These are phyloP conservation scores for Pistacia atlantica DNA, from an alignment of 345 rosid species.

Conservation along the genomic window DNA sequence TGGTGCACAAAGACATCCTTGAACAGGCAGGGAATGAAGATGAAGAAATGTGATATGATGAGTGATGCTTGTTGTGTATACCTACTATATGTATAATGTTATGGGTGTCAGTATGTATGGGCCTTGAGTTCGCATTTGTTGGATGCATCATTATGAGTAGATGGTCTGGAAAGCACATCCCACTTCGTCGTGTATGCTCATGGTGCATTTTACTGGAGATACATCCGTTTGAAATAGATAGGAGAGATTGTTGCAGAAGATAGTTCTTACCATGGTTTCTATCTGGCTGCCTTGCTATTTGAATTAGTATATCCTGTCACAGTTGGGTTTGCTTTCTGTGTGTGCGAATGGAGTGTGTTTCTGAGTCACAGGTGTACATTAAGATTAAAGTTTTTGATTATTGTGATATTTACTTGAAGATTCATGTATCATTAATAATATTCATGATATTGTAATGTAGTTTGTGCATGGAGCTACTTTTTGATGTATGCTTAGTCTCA, in stretches of 20 bases:
- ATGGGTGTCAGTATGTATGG: slow-evolving; percentile 11
- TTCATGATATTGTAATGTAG: background rate
- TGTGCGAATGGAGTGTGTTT: slow-evolving; percentile 4
- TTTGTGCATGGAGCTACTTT: background rate
- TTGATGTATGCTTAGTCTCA: background rate
- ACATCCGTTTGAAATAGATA: background rate
- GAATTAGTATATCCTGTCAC: background rate
- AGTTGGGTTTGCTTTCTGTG: background rate
- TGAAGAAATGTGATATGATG: slow-evolving; percentile 15
- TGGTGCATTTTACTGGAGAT: slow-evolving; percentile 5
- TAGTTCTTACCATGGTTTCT: slow-evolving; percentile 16
- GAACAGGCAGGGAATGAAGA: slow-evolving; percentile 38
- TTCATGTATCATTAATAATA: slow-evolving; percentile 4
- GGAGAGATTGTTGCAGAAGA: slow-evolving; percentile 15
- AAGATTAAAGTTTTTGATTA: slow-evolving; percentile 15
- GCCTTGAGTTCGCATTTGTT: slow-evolving; percentile 19
- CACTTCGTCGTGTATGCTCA: background rate
- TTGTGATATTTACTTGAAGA: slow-evolving; percentile 2
- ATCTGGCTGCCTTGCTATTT: slow-evolving; percentile 17
- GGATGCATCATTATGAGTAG: slow-evolving; percentile 9
- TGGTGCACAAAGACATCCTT: slow-evolving; percentile 64
- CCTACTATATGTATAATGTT: slow-evolving; percentile 2
- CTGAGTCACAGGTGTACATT: background rate
- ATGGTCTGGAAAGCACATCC: slow-evolving; percentile 13
- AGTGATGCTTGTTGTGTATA: slow-evolving; percentile 20